Evolutionary conservation across 805 yeast genomes (phyloP).

Genomic region (Ogataea kodamae): DNA sequence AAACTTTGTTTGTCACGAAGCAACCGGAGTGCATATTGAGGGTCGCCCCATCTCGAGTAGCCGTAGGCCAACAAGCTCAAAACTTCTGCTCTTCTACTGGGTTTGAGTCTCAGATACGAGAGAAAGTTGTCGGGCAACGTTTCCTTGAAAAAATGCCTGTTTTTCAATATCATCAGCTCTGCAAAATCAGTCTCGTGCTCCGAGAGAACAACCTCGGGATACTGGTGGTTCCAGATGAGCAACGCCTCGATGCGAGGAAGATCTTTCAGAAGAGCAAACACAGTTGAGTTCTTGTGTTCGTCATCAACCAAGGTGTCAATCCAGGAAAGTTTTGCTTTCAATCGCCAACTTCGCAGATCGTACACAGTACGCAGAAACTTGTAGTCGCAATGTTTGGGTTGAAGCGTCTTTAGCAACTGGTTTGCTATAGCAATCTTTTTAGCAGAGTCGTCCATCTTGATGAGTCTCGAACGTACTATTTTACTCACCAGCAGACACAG

Average conservation of each 20-base stretch:
- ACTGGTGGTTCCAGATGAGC: conserved; percentile 13
- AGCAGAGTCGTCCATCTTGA: too few species aligned
- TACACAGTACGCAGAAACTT: conserved; percentile 8
- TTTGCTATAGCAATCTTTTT: too few species aligned
- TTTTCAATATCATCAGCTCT: conserved; percentile 15
- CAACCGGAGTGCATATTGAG: conserved; percentile 12
- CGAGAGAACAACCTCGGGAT: conserved; percentile 5
- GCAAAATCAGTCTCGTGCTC: conserved; percentile 11
- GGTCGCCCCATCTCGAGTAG: conserved; percentile 24
- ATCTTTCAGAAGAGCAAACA: conserved; percentile 12
- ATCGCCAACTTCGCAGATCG: too few species aligned
- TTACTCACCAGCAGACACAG: conserved; percentile 3
- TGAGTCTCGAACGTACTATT: too few species aligned
- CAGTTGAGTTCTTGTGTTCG: conserved; percentile 2
- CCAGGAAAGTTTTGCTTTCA: too few species aligned
- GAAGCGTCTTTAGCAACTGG: too few species aligned
- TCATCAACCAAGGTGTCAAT: conserved; percentile 5
- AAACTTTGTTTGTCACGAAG: conserved; percentile 12
- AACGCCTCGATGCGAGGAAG: conserved; percentile 6
- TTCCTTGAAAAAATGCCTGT: conserved; percentile 11
- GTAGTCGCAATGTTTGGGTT: conserved; percentile 7
- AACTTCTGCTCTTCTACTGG: conserved; percentile 6
- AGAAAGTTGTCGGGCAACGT: conserved; percentile 12
- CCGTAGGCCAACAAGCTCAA: conserved; percentile 22
- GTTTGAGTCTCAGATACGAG: conserved; percentile 5